These are phyloP conservation scores for Cryomyces antarcticus DNA, from an alignment of 495 filamentous ascomycete species.

Conservation along the genomic window DNA sequence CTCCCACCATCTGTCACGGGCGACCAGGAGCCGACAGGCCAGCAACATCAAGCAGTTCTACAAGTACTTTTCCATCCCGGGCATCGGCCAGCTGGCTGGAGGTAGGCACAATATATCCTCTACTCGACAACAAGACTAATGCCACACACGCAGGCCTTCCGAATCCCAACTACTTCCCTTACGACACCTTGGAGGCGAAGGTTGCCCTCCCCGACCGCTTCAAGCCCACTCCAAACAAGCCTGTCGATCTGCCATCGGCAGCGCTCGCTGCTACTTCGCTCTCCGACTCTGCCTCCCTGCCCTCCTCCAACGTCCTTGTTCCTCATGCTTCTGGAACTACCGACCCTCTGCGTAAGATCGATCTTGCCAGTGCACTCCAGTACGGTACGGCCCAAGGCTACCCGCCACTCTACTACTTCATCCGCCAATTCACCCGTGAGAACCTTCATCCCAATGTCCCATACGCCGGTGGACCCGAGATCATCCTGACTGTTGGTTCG, in stretches of 20 bases:
- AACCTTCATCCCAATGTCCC: constrained; percentile 65
- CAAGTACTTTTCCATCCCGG: constrained; percentile 63
- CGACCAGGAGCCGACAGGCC: constrained; percentile 38
- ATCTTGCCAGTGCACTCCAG: constrained; percentile 64
- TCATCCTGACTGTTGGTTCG: constrained; percentile 54
- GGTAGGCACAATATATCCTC: constrained; percentile 30
- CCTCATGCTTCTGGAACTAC: constrained; percentile 39
- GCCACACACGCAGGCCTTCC: constrained; percentile 34
- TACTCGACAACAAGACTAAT: neutral
- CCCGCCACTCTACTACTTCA: constrained; percentile 48
- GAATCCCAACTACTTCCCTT: constrained; percentile 65
- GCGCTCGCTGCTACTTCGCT: constrained; percentile 3
- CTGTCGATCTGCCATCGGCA: constrained; percentile 21
- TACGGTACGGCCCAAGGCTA: constrained; percentile 68
- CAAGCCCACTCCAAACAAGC: constrained; percentile 40
- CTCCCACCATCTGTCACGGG: constrained; percentile 53
- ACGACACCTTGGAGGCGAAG: constrained; percentile 72
- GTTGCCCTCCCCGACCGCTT: constrained; percentile 53
- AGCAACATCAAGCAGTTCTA: constrained; percentile 63
- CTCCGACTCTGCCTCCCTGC: constrained; percentile 10
- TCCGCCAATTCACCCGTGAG: constrained; percentile 56
- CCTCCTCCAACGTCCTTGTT: constrained; percentile 37
- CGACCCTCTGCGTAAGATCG: constrained; percentile 45
- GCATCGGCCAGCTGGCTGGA: constrained; percentile 72
- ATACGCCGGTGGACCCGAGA: constrained; percentile 54